Conservation (phyloP, 176 grass and related monocot species). For the Aegilops tauschii region DNA sequence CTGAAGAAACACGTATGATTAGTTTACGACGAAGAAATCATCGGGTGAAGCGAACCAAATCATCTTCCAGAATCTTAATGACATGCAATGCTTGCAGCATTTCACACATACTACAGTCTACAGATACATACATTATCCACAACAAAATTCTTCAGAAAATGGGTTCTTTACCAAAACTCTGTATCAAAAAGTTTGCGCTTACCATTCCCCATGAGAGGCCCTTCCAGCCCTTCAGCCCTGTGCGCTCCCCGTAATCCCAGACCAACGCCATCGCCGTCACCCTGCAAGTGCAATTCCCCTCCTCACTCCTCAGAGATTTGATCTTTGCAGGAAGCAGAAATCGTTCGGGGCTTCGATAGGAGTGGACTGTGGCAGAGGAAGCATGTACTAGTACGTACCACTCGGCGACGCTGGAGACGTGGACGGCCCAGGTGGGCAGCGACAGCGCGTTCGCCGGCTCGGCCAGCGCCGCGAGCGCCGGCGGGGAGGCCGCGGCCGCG, state of each 20-base stretch:
- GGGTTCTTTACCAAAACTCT: background rate
- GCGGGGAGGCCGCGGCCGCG: constrained; percentile 35
- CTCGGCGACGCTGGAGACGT: constrained; percentile 92
- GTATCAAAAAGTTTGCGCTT: constrained; percentile 21
- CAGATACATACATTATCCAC: background rate
- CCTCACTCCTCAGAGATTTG: background rate
- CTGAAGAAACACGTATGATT: background rate
- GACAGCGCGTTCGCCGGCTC: constrained; percentile 90
- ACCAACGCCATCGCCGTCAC: constrained; percentile 83
- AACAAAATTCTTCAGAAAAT: background rate
- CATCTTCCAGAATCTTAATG: background rate
- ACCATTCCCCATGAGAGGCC: constrained; percentile 98
- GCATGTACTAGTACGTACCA: constrained; percentile 37
- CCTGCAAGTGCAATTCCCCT: constrained; percentile 42
- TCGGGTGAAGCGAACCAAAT: background rate
- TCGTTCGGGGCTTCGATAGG: background rate
- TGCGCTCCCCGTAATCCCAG: constrained; percentile 86
- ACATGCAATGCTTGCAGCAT: background rate
- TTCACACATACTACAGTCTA: background rate
- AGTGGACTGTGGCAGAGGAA: background rate
- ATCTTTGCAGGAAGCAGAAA: background rate
- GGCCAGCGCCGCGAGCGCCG: constrained; percentile 54
- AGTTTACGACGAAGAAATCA: background rate
- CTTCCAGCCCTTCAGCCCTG: constrained; percentile 73
- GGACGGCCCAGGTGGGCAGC: constrained; percentile 87